Base-by-base conservation (phyloP, 331 rosid genomes). In the Rosa hybrid region DNA sequence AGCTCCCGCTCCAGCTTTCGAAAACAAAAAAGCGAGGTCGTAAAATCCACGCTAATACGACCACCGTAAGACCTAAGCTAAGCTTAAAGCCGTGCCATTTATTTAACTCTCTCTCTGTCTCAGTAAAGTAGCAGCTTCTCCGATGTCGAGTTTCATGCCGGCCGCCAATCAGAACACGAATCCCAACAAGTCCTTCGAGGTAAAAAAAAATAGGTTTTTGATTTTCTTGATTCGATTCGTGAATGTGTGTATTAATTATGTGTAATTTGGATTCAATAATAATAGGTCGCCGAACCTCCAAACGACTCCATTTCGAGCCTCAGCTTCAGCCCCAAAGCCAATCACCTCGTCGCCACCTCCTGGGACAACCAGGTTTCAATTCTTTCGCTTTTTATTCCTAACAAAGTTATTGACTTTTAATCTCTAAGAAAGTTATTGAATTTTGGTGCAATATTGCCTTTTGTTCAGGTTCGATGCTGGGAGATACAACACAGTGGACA, bases 291-390 rank as follows among this genome's bases (percentile, higher is more conserved):
- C 38, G 38, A 34, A 34, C 91, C 96, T 25, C 97, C 98, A 3
- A 71, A 76, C 77, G 97, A 94, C 88, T 90, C 97, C 41, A 27
- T 94, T 73, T 92, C 97, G 8, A 92, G 98, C 81, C 88, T 90
- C 60, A 17, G 82, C 80, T 94, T 89, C 82, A 90, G 97, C 85
- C 88, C 99, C 8, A 96, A 93, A 86, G 94, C 93, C 78, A 91
- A 96, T 83, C 88, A 82, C 83, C 91, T 95, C 73, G 85, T 93
- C 9, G 90, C 98, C 27, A 87, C 96, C 42, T 93, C 98, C 53
- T 95, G 99, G 99, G 99, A 95, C 78, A 95, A 91, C 65, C 98
- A 95, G 98, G 96, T 95, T 5, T 39, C 1, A 4, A 38, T 50
- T 56, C 21, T 30, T 70, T 7, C 27, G 62, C 39, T 5, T 11